Conservation (phyloP, 352 stramenopile species). For the Achlya hypogyna region DNA sequence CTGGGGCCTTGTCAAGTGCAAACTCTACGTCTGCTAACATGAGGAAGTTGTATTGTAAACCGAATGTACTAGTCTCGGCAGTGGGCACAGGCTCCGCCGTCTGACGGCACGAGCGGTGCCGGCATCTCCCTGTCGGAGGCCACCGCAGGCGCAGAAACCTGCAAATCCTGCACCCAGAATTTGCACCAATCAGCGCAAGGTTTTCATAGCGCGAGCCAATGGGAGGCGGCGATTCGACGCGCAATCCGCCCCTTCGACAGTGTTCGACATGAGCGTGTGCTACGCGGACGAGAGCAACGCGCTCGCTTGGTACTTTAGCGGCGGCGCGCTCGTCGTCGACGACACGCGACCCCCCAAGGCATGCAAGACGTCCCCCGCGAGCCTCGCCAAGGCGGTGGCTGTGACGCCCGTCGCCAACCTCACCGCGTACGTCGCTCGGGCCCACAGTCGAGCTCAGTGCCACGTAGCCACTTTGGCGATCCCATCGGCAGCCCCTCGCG, state of each 20-base stretch:
- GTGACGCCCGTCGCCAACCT: neutral
- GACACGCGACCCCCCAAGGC: neutral
- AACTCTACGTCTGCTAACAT: conserved; percentile 12
- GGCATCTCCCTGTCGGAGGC: too few relatives aligned
- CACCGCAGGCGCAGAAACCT: too few relatives aligned
- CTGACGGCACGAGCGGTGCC: too few relatives aligned
- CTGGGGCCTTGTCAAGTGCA: conserved; percentile 11
- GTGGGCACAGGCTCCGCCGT: too few relatives aligned
- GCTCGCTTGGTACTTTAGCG: neutral
- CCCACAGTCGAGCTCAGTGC: neutral
- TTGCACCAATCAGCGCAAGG: too few relatives aligned
- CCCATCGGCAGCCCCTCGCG: neutral
- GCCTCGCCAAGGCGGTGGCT: neutral
- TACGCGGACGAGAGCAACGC: neutral
- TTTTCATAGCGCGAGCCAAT: neutral
- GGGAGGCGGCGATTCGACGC: neutral
- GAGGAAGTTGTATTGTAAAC: too few relatives aligned
- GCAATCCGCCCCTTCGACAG: neutral
- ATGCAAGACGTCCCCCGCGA: neutral
- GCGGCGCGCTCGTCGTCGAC: neutral
- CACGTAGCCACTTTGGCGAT: neutral
- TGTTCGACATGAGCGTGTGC: neutral
- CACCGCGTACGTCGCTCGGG: neutral
- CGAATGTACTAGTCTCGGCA: too few relatives aligned
- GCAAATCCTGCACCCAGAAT: too few relatives aligned